These are phyloP conservation scores for Gossypium raimondii DNA, from an alignment of 345 rosid species.

Conservation along the genomic window DNA sequence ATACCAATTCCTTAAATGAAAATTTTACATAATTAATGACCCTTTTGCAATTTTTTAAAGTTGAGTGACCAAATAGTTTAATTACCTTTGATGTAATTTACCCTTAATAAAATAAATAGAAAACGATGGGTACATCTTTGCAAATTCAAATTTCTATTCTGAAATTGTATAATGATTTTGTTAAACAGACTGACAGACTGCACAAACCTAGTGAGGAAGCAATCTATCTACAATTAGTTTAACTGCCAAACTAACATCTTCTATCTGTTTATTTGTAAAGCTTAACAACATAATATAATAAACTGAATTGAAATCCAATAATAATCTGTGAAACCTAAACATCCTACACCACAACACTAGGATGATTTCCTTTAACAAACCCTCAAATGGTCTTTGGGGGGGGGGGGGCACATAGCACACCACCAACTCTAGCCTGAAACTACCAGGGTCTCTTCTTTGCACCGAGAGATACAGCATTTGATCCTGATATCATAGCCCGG, in stretches of 20 bases:
- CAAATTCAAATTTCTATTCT: background rate
- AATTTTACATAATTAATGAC: no score
- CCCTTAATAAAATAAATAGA: no score
- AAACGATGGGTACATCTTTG: background rate
- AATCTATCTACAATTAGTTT: background rate
- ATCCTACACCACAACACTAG: constrained; percentile 4
- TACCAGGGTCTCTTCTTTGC: constrained; percentile 38
- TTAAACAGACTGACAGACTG: background rate
- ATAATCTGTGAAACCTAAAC: background rate
- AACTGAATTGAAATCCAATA: background rate
- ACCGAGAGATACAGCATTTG: constrained; percentile 71
- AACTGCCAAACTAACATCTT: background rate
- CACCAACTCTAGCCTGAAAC: background rate
- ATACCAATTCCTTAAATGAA: no score
- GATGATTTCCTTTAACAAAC: background rate
- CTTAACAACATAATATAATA: background rate
- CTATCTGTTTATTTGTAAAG: background rate
- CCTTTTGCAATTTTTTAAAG: no score
- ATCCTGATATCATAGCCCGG: constrained; percentile 60
- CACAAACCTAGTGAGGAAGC: background rate
- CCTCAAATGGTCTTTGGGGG: background rate
- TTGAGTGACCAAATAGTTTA: no score
- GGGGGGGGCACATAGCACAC: background rate
- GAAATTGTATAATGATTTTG: no score
- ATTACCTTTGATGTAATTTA: no score